Evolutionary conservation across 2,329 filamentous ascomycete species (phyloP).

Genomic region (Fusarium sarcochroum): DNA sequence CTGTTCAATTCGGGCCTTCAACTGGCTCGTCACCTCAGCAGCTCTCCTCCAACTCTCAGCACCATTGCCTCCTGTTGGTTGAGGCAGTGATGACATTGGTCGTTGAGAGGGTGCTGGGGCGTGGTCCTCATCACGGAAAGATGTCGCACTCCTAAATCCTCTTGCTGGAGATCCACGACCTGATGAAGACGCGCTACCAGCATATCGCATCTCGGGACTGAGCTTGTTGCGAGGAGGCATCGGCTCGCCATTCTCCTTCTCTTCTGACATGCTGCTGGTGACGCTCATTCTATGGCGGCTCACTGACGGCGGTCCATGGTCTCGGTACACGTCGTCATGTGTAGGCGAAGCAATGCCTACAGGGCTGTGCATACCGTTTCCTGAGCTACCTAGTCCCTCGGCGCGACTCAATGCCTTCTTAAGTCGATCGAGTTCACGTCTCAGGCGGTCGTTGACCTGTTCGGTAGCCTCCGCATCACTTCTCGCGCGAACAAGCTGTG

Average conservation of each 20-base stretch:
- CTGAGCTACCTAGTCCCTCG: constrained; percentile 62
- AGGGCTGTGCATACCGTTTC: constrained; percentile 57
- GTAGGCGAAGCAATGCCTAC: constrained; percentile 64
- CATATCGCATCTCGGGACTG: constrained; percentile 68
- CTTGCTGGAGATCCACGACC: constrained; percentile 72
- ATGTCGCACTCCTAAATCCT: constrained; percentile 61
- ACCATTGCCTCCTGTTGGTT: constrained; percentile 52
- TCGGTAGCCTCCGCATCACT: constrained; percentile 92
- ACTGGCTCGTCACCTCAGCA: constrained; percentile 95
- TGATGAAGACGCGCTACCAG: constrained; percentile 64
- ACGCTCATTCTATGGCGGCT: constrained; percentile 71
- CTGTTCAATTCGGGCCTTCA: constrained; percentile 97
- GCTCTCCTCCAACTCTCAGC: constrained; percentile 95
- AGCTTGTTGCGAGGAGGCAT: constrained; percentile 65
- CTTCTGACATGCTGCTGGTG: constrained; percentile 77
- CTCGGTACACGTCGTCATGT: constrained; percentile 73
- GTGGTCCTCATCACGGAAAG: constrained; percentile 54
- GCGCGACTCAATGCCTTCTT: constrained; percentile 85
- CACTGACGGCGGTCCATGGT: constrained; percentile 59
- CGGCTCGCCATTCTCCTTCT: constrained; percentile 79
- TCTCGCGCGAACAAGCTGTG: constrained; percentile 91
- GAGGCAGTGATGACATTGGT: constrained; percentile 55
- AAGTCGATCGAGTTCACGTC: constrained; percentile 90
- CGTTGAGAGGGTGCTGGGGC: constrained; percentile 50
- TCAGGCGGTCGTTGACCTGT: constrained; percentile 84